phyloP scores from a whole-genome alignment of 2,329 filamentous ascomycete genomes.

The Ceratocystis alfenasii region DNA sequence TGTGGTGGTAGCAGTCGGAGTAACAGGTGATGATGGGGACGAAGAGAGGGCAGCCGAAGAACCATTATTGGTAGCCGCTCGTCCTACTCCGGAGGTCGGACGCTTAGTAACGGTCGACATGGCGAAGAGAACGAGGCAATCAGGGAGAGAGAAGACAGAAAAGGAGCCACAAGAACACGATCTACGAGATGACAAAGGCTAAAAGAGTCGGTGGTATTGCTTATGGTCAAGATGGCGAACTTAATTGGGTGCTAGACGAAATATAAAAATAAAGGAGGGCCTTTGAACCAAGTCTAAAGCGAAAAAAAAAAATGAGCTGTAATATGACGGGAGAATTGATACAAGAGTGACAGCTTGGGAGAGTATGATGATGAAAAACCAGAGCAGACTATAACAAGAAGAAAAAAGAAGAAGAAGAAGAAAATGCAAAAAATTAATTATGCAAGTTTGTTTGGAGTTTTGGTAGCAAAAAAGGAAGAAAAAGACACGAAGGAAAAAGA shows the following conservation, averaged over 20 bases:
- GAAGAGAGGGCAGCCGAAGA: slow-evolving; percentile 34
- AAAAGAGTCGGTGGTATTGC: not conserved
- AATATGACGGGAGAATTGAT: slow-evolving; percentile 6
- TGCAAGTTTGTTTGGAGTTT: not conserved
- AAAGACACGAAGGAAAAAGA: not conserved
- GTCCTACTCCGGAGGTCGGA: slow-evolving; percentile 21
- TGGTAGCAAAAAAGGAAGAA: not conserved
- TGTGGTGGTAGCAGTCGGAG: slow-evolving; percentile 19
- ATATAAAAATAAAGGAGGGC: not conserved
- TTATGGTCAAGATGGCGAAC: not conserved
- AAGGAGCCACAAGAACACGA: not conserved
- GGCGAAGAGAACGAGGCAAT: slow-evolving; percentile 3
- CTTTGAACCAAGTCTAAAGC: not conserved
- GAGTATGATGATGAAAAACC: not conserved
- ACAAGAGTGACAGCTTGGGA: not conserved
- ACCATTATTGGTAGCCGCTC: slow-evolving; percentile 27
- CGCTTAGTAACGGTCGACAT: slow-evolving; percentile 21
- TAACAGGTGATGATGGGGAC: slow-evolving; percentile 30
- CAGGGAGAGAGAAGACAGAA: not conserved
- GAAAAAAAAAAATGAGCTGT: not conserved
- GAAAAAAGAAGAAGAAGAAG: not conserved
- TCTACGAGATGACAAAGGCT: no score
- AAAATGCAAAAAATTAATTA: slow-evolving; percentile 2
- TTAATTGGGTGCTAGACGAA: not conserved
- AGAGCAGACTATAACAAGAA: no score